phyloP scores from a whole-genome alignment of 345 rosid species.

The Noccaea bulbosa region DNA sequence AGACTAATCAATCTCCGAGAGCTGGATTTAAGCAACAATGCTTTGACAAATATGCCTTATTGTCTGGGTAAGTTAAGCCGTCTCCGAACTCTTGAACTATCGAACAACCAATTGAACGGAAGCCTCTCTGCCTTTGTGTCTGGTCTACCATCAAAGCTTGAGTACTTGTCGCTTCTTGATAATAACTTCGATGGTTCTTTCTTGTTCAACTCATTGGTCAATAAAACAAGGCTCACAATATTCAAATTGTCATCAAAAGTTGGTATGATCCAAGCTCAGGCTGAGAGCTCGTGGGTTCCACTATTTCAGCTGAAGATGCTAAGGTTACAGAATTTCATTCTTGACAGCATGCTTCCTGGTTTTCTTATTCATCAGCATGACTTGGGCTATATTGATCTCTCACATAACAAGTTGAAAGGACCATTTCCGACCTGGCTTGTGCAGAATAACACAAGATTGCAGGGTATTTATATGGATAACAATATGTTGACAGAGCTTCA shows the following conservation, averaged over 20 bases:
- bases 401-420: constrained; percentile 21
- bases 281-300: constrained; percentile 30
- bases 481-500: constrained; percentile 27
- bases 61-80: constrained; percentile 22
- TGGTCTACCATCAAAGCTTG: constrained; percentile 22
- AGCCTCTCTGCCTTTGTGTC: constrained; percentile 8
- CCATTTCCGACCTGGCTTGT: constrained; percentile 32
- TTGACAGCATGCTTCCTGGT: neutral
- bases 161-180: constrained; percentile 16
- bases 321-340: neutral
- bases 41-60: constrained; percentile 6
- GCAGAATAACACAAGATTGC: constrained; percentile 27
- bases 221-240: constrained; percentile 31
- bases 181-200: constrained; percentile 24
- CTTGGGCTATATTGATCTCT: neutral
- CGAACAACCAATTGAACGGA: neutral
- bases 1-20: neutral
- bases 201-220: constrained; percentile 18
- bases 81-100: constrained; percentile 33
- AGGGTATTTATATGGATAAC: neutral
- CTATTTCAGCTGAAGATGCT: constrained; percentile 25
- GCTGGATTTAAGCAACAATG: constrained; percentile 20
- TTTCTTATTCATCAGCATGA: constrained; percentile 29
- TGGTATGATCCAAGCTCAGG: constrained; percentile 14
- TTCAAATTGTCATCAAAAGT: neutral